Base-by-base conservation (phyloP, 345 rosid genomes). In the Brassica nigra region DNA sequence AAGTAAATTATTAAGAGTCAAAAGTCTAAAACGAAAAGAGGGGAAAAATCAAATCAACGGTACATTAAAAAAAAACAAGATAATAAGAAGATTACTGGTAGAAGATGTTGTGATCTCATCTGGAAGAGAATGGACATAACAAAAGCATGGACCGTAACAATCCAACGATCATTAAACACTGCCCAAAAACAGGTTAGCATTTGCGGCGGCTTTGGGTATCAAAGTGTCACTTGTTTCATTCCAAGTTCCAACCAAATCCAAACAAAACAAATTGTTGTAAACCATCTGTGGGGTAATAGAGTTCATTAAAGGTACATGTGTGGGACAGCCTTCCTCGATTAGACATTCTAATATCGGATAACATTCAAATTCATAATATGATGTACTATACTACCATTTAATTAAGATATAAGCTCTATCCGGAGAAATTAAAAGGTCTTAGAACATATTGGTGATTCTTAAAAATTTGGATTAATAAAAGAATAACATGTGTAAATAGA, bases 131-230 rank as follows among this genome's bases (percentile, higher is more conserved):
- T 42, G 29, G 1, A 29, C 18, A 29, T 0, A 44, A n/a, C 44
- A 73, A 15, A 73, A 28, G 42, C 58, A 16, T 62, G 11, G 11
- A 61, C 36, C 27, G 66, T 34, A 10, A 58, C 23, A 28, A 5
- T 30, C 65, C 23, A 58, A 58, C 18, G 31, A 6, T 7, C 5
- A 27, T 70, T 33, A 6, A 70, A 33, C 31, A 33, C 12, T 14
- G 18, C 5, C 27, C 5, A 47, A 74, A 49, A 68, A 49, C 34
- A 74, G 31, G 69, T 62, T 47, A 63, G 31, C 20, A 52, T 52
- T 23, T 75, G 71, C 65, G 71, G 78, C 64, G 57, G 78, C 55
- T 75, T 75, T 63, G 62, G 62, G 30, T 42, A 39, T 39, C 76
- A 73, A 42, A 66, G 18, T 10, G 39, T 57, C 52, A 31, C 8